Evolutionary conservation across 2,329 filamentous ascomycete genomes (phyloP).

Genomic region (Coniochaeta pulveracea): DNA sequence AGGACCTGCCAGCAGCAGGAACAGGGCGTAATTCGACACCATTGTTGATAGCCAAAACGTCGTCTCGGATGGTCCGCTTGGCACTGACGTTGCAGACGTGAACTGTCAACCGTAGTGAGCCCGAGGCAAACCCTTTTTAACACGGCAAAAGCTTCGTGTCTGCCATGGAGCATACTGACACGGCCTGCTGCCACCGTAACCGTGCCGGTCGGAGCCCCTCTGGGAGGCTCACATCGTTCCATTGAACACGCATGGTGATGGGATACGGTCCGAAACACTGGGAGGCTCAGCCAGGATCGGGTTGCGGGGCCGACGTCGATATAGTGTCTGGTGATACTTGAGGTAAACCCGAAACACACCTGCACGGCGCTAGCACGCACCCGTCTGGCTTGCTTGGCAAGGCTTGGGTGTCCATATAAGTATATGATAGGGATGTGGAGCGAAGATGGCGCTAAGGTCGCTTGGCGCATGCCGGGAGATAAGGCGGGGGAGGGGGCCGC

Average conservation of each 20-base stretch:
- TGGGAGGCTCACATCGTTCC: neutral
- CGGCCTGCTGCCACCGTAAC: slow-evolving; percentile 1
- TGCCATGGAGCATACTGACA: slow-evolving; percentile 1
- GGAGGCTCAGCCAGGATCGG: slow-evolving; percentile 4
- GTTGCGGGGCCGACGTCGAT: slow-evolving; percentile 5
- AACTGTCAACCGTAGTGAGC: neutral
- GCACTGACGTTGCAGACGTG: neutral
- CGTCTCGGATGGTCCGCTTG: neutral
- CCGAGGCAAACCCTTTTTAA: neutral
- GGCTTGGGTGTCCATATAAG: too few species aligned
- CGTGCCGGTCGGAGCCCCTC: neutral
- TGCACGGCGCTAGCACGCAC: too few species aligned
- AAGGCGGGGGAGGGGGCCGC: neutral
- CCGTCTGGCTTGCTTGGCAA: too few species aligned
- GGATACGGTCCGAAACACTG: slow-evolving; percentile 1
- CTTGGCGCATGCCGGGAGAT: neutral
- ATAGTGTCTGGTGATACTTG: neutral
- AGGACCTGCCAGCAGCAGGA: slow-evolving; percentile 3
- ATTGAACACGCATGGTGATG: neutral
- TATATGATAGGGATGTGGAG: slow-evolving; percentile 5
- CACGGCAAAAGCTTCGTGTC: neutral
- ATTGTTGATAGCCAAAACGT: neutral
- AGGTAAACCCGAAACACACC: too few species aligned
- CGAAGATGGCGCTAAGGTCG: neutral
- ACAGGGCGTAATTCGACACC: slow-evolving; percentile 4